These are phyloP conservation scores for Arachis stenosperma DNA, from an alignment of 306 rosid species.

Conservation along the genomic window DNA sequence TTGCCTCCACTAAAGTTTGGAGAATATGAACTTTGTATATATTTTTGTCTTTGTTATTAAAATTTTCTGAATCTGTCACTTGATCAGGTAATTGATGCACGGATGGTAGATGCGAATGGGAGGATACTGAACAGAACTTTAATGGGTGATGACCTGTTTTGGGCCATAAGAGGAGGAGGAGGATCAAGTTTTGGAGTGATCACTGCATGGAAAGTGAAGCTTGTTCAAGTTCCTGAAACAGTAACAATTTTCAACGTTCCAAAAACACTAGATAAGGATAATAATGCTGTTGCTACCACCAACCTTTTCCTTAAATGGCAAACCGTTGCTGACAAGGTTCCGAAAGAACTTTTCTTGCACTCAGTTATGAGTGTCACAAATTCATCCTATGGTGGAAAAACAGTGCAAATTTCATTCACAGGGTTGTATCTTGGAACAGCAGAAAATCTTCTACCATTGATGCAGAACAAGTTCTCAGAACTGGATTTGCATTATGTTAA, in stretches of 20 bases:
- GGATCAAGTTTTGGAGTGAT: constrained; percentile 65
- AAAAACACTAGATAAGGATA: constrained; percentile 35
- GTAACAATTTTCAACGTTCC: constrained; percentile 45
- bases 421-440: constrained; percentile 39
- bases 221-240: constrained; percentile 43
- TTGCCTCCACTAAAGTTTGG: no score
- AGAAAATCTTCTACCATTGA: constrained; percentile 13
- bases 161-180: constrained; percentile 73
- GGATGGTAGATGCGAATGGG: constrained; percentile 47
- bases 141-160: constrained; percentile 64
- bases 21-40: no score
- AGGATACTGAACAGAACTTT: constrained; percentile 38
- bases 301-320: constrained; percentile 54
- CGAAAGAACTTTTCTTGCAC: constrained; percentile 37
- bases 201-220: constrained; percentile 52
- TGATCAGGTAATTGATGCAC: constrained; percentile 57
- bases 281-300: constrained; percentile 3
- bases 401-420: constrained; percentile 28
- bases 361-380: constrained; percentile 13
- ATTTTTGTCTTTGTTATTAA: no score
- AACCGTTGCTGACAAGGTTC: constrained; percentile 27
- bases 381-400: constrained; percentile 32
- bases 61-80: no score
- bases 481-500: constrained; percentile 21
- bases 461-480: constrained; percentile 25